Evolutionary conservation across 176 grass and related monocot species (phyloP), one percentile per base, ranked within the genome.

Genomic region (Oryza coarctata): DNA sequence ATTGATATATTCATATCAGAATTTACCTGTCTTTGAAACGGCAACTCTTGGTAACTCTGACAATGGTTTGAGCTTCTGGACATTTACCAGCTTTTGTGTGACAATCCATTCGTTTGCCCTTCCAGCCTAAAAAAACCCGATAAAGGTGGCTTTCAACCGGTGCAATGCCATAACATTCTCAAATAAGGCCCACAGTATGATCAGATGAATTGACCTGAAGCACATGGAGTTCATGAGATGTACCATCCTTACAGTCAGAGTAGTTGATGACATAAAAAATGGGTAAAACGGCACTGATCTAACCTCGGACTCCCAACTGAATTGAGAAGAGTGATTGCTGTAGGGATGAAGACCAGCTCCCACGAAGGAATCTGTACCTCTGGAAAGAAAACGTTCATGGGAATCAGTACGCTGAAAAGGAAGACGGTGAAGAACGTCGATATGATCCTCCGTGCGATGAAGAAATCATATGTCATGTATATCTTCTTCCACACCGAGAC

Each of bases 61-160:
- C 63, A 63, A 75, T 35, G 1, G 47, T 81, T 90, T 92, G 5
- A 34, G 17, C 71, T 92, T 95, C 36, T 78, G 72, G 40, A 74
- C 0, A 65, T 85, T 91, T 4, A 90, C 94, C 9, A 87, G 67
- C 70, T 97, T 97, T 69, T 89, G 80, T 0, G 94, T 97, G n/a
- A 97, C 88, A 52, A 93, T 93, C 94, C 90, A 96, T 83, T 96
- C 94, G 23, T 96, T 96, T 9, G 88, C 90, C 64, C 90, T 90
- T 33, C 84, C 86, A 0, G 90, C 83, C 86, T 96, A 86, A 13
- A 87, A 70, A 9, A 93, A 34, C 14, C 94, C 94, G 1, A 96
- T 91, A 30, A 89, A 62, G 32, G 87, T 86, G 40, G 90, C 91
- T 80, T 97, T 97, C 34, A 87, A 74, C 44, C 90, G 86, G 70